A percentile compares a stretch with the other conserved stretches of the same genome.
Evolutionary conservation across 2,329 filamentous ascomycete genomes (phyloP).

Genomic region (Venturia aucupariae): DNA sequence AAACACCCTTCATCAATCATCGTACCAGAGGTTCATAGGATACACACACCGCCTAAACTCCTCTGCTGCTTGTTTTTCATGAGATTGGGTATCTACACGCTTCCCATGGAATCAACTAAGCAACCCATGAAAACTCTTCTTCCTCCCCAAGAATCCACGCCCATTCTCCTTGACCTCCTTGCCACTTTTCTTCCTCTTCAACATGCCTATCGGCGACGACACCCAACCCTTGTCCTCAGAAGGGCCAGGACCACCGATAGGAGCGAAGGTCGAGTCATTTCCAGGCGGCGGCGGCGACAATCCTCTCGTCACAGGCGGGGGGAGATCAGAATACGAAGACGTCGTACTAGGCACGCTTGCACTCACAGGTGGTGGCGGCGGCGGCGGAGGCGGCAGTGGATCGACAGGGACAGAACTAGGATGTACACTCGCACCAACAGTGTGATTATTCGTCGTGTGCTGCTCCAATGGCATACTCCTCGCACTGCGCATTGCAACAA

Average conservation of each 20-base stretch:
- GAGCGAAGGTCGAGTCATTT: not conserved
- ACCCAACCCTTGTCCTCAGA: not conserved
- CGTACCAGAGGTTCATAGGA: not conserved
- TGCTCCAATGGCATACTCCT: not conserved
- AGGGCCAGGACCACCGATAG: not conserved
- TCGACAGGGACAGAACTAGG: not conserved
- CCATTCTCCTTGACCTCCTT: constrained; percentile 39
- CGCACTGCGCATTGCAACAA: not conserved
- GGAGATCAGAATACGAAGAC: not conserved
- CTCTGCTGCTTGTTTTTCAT: not conserved
- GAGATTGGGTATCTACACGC: not conserved
- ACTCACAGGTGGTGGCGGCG: not conserved
- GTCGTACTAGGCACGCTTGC: not conserved
- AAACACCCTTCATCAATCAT: not conserved
- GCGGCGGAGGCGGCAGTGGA: not conserved
- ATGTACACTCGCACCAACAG: not conserved
- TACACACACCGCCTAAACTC: not conserved
- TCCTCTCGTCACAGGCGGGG: not conserved
- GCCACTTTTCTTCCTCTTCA: constrained; percentile 6
- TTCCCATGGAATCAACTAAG: not conserved
- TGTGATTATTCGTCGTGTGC: not conserved
- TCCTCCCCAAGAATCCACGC: constrained; percentile 49
- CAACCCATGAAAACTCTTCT: constrained; percentile 40
- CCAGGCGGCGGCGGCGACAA: not conserved
- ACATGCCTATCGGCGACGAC: too few relatives aligned